These are phyloP conservation scores for Apophysomyces trapeziformis DNA, from an alignment of 371 early-diverging fungal genomes.

Conservation along the genomic window DNA sequence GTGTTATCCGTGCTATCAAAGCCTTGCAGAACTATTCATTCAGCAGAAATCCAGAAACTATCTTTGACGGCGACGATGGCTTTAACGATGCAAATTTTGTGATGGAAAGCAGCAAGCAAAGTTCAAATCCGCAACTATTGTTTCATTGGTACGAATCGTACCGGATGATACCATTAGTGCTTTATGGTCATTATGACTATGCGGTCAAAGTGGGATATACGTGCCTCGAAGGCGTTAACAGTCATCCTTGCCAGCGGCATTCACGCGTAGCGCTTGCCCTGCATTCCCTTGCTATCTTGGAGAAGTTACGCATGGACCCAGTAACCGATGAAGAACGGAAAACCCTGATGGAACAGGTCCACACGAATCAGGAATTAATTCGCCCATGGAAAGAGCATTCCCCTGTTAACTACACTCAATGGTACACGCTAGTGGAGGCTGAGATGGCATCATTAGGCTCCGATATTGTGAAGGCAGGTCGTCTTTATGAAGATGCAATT, in stretches of 20 bases:
- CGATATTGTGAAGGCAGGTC: conserved; percentile 24
- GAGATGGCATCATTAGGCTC: conserved; percentile 27
- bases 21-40: conserved; percentile 46
- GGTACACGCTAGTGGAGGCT: conserved; percentile 45
- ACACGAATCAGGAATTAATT: conserved; percentile 31
- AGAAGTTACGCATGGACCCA: conserved; percentile 29
- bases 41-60: conserved; percentile 19
- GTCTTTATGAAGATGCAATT: conserved; percentile 44
- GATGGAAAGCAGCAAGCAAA: conserved; percentile 39
- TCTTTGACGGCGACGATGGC: conserved; percentile 52
- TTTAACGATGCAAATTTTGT: conserved; percentile 48
- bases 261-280: conserved; percentile 37
- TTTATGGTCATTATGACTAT: conserved; percentile 46
- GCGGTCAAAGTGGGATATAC: conserved; percentile 40
- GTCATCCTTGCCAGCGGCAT: conserved; percentile 46
- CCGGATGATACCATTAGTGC: conserved; percentile 40
- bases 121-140: conserved; percentile 33
- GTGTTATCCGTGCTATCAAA: conserved; percentile 41
- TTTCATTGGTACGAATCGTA: conserved; percentile 48
- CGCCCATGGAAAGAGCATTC: conserved; percentile 36
- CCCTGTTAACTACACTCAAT: conserved; percentile 33
- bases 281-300: conserved; percentile 40
- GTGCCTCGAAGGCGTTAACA: conserved; percentile 28
- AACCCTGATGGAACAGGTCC: conserved; percentile 23
- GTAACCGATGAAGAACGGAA: conserved; percentile 21